phyloP scores from a whole-genome alignment of 1,139 yeast genomes.

The Magnusiomyces suaveolens region DNA sequence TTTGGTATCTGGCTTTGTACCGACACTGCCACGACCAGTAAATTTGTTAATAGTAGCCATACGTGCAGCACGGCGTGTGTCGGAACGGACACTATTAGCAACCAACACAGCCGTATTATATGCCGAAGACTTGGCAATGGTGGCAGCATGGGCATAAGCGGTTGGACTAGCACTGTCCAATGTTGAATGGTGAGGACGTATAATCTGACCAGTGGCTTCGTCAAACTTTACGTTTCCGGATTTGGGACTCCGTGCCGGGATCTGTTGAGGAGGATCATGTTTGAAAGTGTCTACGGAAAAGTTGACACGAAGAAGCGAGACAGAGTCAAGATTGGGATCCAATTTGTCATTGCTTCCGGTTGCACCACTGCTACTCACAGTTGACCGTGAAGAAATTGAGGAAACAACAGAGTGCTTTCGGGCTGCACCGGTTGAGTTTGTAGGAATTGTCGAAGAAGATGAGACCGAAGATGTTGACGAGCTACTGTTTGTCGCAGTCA shows the following conservation, averaged over 20 bases:
- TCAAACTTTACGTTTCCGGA: conserved; percentile 64
- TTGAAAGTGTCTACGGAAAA: conserved; percentile 63
- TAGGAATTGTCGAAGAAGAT: no score
- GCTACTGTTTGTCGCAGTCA: background rate
- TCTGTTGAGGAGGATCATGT: conserved; percentile 88
- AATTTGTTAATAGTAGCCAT: background rate
- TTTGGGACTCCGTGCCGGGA: conserved; percentile 78
- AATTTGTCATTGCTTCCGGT: conserved; percentile 1
- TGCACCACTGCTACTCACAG: background rate
- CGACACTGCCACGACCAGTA: background rate
- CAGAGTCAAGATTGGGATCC: conserved; percentile 1
- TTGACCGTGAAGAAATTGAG: background rate
- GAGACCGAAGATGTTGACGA: background rate
- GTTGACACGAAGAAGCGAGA: conserved; percentile 39
- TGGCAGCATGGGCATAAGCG: conserved; percentile 22
- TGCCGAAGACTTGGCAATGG: conserved; percentile 29
- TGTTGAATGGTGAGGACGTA: conserved; percentile 23
- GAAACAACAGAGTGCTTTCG: background rate
- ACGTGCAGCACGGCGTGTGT: background rate
- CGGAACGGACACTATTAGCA: conserved; percentile 22
- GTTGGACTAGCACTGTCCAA: conserved; percentile 8
- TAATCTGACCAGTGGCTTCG: conserved; percentile 26
- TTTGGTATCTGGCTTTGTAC: background rate
- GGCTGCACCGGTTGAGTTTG: no score
- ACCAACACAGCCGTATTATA: conserved; percentile 29